phyloP scores from a whole-genome alignment of 78 protist genomes.

The Chrysochromulina tobinii region DNA sequence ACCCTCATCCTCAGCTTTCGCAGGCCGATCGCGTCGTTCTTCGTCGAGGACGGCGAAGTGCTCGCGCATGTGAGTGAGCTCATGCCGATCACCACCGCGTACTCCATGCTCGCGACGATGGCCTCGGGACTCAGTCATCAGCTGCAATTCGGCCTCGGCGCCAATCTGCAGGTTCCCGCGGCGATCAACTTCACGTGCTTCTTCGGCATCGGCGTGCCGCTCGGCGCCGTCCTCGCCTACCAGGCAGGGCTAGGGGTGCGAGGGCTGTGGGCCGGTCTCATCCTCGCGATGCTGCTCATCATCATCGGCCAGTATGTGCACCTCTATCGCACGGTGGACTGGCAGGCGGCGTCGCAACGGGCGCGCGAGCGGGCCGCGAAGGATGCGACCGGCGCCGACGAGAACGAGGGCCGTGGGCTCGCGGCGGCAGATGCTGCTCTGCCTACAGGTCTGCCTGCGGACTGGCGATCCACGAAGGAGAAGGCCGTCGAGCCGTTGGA shows the following conservation, averaged over 20 bases:
- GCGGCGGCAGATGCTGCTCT: no score
- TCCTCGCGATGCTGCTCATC: background rate
- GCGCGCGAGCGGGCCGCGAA: background rate
- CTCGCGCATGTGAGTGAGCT: background rate
- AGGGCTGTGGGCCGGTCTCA: background rate
- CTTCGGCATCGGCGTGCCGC: background rate
- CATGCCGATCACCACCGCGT: background rate
- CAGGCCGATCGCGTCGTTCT: background rate
- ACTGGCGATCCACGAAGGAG: no score
- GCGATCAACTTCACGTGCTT: background rate
- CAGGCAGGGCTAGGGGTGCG: background rate
- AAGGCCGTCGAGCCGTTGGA: no score
- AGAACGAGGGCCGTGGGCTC: no score
- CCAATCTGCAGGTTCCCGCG: background rate
- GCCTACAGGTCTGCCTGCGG: no score
- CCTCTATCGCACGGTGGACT: background rate
- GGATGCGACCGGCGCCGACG: no score
- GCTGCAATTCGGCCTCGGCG: background rate
- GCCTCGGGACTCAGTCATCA: background rate
- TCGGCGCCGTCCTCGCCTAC: background rate
- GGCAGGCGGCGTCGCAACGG: background rate
- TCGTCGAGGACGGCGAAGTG: background rate
- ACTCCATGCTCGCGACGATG: background rate
- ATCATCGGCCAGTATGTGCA: background rate
- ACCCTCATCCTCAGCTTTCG: background rate